Base-by-base conservation (phyloP, 805 yeast species). In the Nematodospora valgi region DNA sequence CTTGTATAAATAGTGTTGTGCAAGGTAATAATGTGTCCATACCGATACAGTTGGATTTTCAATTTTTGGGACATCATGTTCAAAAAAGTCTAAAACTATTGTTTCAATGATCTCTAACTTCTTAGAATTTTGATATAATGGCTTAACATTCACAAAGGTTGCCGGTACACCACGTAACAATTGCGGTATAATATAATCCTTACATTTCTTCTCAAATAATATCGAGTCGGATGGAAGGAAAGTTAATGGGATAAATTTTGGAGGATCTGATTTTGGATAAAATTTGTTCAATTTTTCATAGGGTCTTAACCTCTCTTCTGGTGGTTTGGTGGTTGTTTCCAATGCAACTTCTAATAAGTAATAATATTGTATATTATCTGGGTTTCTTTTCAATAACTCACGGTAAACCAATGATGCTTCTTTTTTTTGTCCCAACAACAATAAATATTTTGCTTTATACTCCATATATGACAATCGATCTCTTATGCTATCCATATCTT, bases 111-210 rank as follows among this genome's bases (percentile, higher is more conserved):
- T 47, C 61, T 67, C 31, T 54, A 49, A 33, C 43, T 63, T 66
- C 7, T 46, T 41, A 23, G 47, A 38, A 47, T 70, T 73, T 37
- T 65, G 71, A 61, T 86, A 86, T 44, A 88, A 68, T 1, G 94
- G 85, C 60, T 89, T 88, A 32, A 93, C 77, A 48, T 86, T 82
- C 37, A 82, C 82, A 61, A 89, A 93, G 4, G 93, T 74, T 1
- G 96, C 85, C 4, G 98, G 98, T 22, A 88, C 93, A 26, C 95
- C 94, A 37, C 87, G 74, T 43, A 72, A 62, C 48, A 93, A 72
- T 51, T 82, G 85, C 4, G 68, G 58, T 4, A 72, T 39, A 30
- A 89, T 59, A 54, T 88, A 93, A 2, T 56, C 55, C 20, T 59
- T 47, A 5, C 76, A 78, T 35, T 73, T 72, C 7, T 40, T 40